Evolutionary conservation across 2,329 filamentous ascomycete species (phyloP).

Genomic region (Fusarium mexicanum): DNA sequence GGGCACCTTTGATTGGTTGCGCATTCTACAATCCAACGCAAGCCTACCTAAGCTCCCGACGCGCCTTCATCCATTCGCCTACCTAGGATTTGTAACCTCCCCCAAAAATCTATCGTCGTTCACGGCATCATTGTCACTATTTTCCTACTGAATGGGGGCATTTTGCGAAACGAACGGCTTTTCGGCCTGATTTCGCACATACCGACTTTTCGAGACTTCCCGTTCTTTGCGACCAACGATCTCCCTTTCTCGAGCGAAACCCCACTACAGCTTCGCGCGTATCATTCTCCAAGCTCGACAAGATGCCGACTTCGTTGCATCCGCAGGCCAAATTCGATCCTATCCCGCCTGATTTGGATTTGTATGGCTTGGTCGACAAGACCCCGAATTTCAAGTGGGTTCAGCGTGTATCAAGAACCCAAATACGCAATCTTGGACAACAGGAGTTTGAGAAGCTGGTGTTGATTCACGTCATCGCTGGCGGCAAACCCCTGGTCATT

Average conservation of each 20-base stretch:
- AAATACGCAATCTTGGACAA: slow-evolving; percentile 79
- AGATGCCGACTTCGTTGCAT: slow-evolving; percentile 78
- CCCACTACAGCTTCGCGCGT: slow-evolving; percentile 12
- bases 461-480: slow-evolving; percentile 81
- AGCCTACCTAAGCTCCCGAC: not conserved
- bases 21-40: slow-evolving; percentile 19
- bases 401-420: slow-evolving; percentile 78
- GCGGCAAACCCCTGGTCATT: slow-evolving; percentile 88
- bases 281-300: slow-evolving; percentile 37
- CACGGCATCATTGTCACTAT: not conserved
- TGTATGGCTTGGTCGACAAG: slow-evolving; percentile 77
- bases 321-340: slow-evolving; percentile 92
- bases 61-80: slow-evolving; percentile 9
- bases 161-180: not conserved
- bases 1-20: slow-evolving; percentile 28
- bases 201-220: not conserved
- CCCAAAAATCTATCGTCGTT: not conserved
- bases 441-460: slow-evolving; percentile 88
- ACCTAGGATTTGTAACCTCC: slow-evolving; percentile 2
- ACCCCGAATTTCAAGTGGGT: slow-evolving; percentile 90
- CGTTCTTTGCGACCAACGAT: not conserved
- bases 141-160: slow-evolving; percentile 2
- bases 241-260: not conserved
- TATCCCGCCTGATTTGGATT: slow-evolving; percentile 84
- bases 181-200: not conserved